A percentile compares a stretch with the other conserved stretches of the same genome.
Evolutionary conservation across 805 yeast species (phyloP).

Genomic region (Candida morakotiae): DNA sequence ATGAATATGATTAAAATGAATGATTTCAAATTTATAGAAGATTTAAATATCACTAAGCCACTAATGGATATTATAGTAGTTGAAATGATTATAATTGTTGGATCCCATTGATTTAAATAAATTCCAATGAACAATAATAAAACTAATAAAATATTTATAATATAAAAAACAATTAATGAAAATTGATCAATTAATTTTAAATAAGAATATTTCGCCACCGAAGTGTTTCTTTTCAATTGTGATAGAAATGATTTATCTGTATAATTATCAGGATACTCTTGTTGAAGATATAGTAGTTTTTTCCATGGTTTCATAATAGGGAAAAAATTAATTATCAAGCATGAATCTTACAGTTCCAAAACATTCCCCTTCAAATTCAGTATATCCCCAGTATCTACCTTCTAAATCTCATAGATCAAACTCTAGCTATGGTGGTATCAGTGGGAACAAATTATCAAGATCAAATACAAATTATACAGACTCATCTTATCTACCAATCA

Average conservation of each 20-base stretch:
- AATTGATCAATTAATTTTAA: conserved; percentile 68
- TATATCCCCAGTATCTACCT: conserved; percentile 6
- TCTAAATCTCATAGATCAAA: conserved; percentile 11
- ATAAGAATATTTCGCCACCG: conserved; percentile 65
- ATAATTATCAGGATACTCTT: conserved; percentile 88
- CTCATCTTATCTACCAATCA: conserved; percentile 1
- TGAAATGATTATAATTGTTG: conserved; percentile 35
- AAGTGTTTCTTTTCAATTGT: conserved; percentile 70
- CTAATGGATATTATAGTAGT: conserved; percentile 24
- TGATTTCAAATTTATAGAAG: conserved; percentile 48
- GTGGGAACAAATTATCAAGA: conserved; percentile 13
- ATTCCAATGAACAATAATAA: conserved; percentile 65
- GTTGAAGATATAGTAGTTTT: conserved; percentile 78
- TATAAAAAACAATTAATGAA: conserved; percentile 60
- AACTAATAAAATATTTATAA: conserved; percentile 60
- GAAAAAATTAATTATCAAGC: too few relatives aligned
- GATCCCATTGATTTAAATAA: conserved; percentile 48
- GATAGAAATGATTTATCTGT: conserved; percentile 80
- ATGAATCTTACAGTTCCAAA: too few relatives aligned
- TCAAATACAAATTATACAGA: conserved; percentile 17
- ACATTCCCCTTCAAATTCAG: conserved; percentile 3
- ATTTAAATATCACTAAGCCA: conserved; percentile 20
- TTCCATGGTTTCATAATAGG: conserved; percentile 53
- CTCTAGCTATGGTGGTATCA: conserved; percentile 8
- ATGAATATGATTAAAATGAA: conserved; percentile 65